These are phyloP conservation scores for Chlamydomonas sp. DNA, from an alignment of 139 green algal species.

Conservation along the genomic window DNA sequence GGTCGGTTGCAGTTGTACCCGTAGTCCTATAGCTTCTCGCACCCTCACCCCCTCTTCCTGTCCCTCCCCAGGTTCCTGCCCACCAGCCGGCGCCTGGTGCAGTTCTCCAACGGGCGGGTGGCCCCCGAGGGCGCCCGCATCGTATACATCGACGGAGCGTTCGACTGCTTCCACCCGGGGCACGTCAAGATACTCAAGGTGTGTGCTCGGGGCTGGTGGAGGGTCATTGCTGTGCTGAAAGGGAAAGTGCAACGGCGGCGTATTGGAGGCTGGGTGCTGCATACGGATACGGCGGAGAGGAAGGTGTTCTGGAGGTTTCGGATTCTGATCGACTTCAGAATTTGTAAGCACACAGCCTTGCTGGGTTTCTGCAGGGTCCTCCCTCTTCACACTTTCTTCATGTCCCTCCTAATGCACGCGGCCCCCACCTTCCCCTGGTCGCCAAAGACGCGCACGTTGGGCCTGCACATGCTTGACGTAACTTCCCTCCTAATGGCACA, in stretches of 20 bases:
- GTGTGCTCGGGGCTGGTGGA: neutral
- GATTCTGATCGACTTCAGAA: no score
- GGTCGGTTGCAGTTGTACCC: no score
- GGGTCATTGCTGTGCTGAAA: neutral
- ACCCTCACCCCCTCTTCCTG: constrained; percentile 1
- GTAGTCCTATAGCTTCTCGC: no score
- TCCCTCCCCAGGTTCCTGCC: constrained; percentile 89
- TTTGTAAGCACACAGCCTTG: no score
- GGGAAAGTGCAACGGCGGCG: neutral
- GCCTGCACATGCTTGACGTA: no score
- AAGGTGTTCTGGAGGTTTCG: no score
- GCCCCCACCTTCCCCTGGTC: no score
- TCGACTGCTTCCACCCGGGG: constrained; percentile 98
- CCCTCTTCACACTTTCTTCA: no score
- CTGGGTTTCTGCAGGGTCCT: no score
- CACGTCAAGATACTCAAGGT: constrained; percentile 94
- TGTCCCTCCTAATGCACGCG: no score
- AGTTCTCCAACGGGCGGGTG: constrained; percentile 83
- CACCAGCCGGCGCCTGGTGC: constrained; percentile 92
- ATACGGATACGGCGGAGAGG: no score
- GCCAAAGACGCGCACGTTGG: no score
- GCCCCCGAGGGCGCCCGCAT: constrained; percentile 74
- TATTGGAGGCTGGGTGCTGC: neutral
- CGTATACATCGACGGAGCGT: constrained; percentile 99
- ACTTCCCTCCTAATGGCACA: neutral